Evolutionary conservation across 768 basidiomycete species (phyloP), one percentile per base, ranked within the genome.

Genomic region (Kwoniella mangroviensis): DNA sequence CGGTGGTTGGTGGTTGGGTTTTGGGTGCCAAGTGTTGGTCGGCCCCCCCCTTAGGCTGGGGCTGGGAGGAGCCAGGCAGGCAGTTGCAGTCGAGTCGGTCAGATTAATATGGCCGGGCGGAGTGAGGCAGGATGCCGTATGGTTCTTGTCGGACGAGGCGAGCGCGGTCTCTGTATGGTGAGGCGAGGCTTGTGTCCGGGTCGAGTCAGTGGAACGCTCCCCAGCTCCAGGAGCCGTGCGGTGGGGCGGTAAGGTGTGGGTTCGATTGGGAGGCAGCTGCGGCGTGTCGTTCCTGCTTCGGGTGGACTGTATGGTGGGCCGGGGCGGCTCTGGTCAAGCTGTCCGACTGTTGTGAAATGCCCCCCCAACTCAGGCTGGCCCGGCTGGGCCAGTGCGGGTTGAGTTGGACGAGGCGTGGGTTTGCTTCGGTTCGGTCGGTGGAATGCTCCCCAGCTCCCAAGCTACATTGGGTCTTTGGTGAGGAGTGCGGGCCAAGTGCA

Each of bases 1-100:
- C 3, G 55, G 5, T 12, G 55, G 55, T 12, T 22, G 22, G 13
- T 5, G 55, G 12, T 17, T 56, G 22, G 21, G 12, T 56, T 12
- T 56, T 56, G 55, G 15, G 15, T 13, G 21, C 22, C n/a, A 56
- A 28, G 22, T 28, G 55, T 56, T 21, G 28, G 55, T 17, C 26
- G 55, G 24, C 22, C n/a, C 55, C 11, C 55, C 22, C 11, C n/a
- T 22, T 56, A 41, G 15, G 43, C 42, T n/a, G 7, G 60, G 26
- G 42, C 19, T 42, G 45, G 58, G 7, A 11, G 15, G 19, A 34
- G 17, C 86, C 85, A 84, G 62, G 21, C 21, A 11, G 62, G 19
- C 4, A 21, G 22, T 53, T 85, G 83, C 83, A 54, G 82, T 84
- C 84, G 49, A 15, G 19, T 24, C 17, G 24, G 28, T 43, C 42